phyloP scores from a whole-genome alignment of 257 asterid species.

The Nicotiana sylvestris region DNA sequence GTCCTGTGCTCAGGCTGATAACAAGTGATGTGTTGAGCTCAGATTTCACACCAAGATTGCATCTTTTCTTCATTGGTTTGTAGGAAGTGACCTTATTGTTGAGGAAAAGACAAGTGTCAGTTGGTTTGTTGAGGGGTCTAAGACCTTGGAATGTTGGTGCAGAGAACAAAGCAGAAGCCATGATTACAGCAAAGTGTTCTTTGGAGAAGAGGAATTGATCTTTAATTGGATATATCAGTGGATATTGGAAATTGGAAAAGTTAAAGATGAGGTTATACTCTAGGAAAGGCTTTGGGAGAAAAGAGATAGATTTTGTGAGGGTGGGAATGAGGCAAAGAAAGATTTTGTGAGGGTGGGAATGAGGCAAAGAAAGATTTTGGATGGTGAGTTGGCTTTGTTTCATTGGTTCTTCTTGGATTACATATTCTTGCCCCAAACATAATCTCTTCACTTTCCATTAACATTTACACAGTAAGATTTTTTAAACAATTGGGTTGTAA shows the following conservation, averaged over 20 bases:
- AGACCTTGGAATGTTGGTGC: conserved; percentile 86
- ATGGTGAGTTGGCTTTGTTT: conserved; percentile 40
- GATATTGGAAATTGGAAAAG: conserved; percentile 2
- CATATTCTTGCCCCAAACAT: conserved; percentile 20
- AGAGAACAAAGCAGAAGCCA: conserved; percentile 81
- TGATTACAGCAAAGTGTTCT: neutral
- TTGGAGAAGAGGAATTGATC: neutral
- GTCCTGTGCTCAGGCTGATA: conserved; percentile 87
- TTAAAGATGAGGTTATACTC: conserved; percentile 19
- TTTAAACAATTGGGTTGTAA: too few relatives aligned
- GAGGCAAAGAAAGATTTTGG: conserved; percentile 41
- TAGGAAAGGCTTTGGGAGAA: conserved; percentile 13
- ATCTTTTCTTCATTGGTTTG: conserved; percentile 24
- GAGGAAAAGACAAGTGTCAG: conserved; percentile 31
- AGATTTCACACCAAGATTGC: conserved; percentile 35
- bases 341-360: conserved; percentile 32
- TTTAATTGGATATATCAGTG: neutral
- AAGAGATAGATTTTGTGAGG: conserved; percentile 15
- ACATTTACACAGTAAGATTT: too few relatives aligned
- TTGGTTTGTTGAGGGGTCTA: conserved; percentile 67
- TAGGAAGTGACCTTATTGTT: conserved; percentile 16
- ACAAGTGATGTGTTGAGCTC: conserved; percentile 76
- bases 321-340: too few relatives aligned
- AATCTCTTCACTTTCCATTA: too few relatives aligned
- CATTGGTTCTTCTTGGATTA: conserved; percentile 65